Conservation (phyloP, 2,329 filamentous ascomycete species). For the Calonectria hongkongensis region DNA sequence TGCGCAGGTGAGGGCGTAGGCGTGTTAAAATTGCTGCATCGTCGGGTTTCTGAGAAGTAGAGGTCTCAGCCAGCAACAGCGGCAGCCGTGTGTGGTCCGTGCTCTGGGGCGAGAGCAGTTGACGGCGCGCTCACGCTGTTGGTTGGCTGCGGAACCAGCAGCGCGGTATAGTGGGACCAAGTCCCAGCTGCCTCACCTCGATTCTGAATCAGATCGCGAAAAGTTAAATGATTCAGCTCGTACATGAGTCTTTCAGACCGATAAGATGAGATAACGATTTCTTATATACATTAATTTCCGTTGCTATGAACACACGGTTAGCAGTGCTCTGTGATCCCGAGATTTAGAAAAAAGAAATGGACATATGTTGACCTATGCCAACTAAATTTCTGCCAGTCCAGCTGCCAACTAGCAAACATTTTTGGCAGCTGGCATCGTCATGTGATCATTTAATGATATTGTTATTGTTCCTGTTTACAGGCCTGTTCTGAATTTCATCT, state of each 20-base stretch:
- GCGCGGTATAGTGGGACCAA: neutral
- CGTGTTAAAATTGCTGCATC: conserved; percentile 51
- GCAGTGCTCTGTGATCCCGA: too few species aligned
- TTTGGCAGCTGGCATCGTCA: neutral
- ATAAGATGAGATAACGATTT: too few species aligned
- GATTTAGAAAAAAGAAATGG: too few species aligned
- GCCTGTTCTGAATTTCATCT: too few species aligned
- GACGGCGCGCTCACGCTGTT: conserved; percentile 21
- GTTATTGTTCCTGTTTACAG: neutral
- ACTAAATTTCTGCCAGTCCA: neutral
- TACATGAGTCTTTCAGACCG: too few species aligned
- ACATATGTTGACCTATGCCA: too few species aligned
- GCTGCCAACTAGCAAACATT: neutral
- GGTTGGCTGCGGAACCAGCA: conserved; percentile 20
- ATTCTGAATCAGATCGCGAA: neutral
- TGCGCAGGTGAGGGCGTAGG: conserved; percentile 40
- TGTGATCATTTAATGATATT: neutral
- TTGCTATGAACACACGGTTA: too few species aligned
- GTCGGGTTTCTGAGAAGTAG: conserved; percentile 48
- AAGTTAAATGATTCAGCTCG: too few species aligned
- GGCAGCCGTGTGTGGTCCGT: conserved; percentile 36
- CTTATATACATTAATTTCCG: too few species aligned
- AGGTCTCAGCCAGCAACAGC: conserved; percentile 27
- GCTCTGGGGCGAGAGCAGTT: conserved; percentile 1
- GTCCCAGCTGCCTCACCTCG: neutral